Evolutionary conservation across 2,329 filamentous ascomycete genomes (phyloP), one percentile per base, ranked within the genome.

Genomic region (Hymenoscyphus albidus): DNA sequence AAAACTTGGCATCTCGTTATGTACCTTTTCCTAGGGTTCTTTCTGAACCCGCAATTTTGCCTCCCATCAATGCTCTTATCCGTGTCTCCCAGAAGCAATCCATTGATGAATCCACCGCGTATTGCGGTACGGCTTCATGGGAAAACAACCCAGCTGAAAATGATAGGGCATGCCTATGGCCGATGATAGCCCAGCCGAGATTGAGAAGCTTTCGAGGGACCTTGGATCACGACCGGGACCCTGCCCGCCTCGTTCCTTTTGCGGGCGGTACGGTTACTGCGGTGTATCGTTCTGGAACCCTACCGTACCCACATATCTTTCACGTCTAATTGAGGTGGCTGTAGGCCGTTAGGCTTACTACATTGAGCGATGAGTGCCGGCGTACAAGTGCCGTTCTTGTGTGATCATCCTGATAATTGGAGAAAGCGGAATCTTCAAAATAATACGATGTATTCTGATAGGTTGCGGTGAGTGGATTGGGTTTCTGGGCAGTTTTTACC

Each of bases 401-500:
- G 42, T 44, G 42, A 44, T 44, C 16, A 12, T n/a, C 42, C 16
- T 14, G 42, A 44, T 44, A 16, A 27, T 27, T 27, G 27, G 42
- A 4, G 16, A 44, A n/a, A 16, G 5, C 13, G n/a, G 5, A 44
- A 44, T 12, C 42, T 44, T 44, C 14, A 4, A 14, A 44, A 27
- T 27, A 27, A 1, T 3, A 27, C 27, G 27, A 27, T 27, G 42
- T 6, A 6, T 6, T 48, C 4, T 48, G n/a, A 48, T 48, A 48
- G 44, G 44, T 48, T 18, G 44, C 44, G 16, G 44, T 48, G 44
- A 18, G 44, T 18, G n/a, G 18, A 18, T 5, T 22, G 40, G 40
- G 9, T n/a, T 48, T 48, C 44, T 48, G 44, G n/a, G 42, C 42
- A 48, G 42, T 48, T 48, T 48, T 48, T 48, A 48, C 44, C 44